These are phyloP conservation scores for Byssothecium circinans DNA, from an alignment of 2,329 filamentous ascomycete genomes.

Conservation along the genomic window DNA sequence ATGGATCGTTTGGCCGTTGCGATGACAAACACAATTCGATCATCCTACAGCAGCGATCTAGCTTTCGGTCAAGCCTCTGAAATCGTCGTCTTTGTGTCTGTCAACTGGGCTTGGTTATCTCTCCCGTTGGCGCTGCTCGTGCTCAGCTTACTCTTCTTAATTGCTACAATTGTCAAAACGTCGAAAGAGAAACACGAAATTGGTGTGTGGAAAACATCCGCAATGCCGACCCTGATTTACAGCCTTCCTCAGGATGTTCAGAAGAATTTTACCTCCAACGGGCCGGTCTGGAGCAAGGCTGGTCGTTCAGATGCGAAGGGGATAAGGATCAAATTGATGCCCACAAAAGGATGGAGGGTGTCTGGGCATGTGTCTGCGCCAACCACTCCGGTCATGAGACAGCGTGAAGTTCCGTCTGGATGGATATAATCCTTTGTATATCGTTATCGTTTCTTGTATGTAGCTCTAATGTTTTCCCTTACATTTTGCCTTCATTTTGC, in stretches of 20 bases:
- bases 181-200: conserved; percentile 14
- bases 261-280: conserved; percentile 18
- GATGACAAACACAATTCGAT: conserved; percentile 24
- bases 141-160: conserved; percentile 26
- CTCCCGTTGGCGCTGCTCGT: conserved; percentile 27
- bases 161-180: conserved; percentile 25
- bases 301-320: conserved; percentile 26
- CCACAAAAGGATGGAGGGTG: conserved; percentile 23
- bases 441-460: no score
- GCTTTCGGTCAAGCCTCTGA: conserved; percentile 12
- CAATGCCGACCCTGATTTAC: conserved; percentile 32
- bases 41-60: conserved; percentile 4
- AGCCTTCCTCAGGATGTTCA: conserved; percentile 24
- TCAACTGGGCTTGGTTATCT: conserved; percentile 30
- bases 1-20: conserved; percentile 21
- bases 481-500: no score
- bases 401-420: no score
- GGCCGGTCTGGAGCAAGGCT: no score
- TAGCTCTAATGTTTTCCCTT: no score
- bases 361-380: no score
- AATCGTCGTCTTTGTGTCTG: conserved; percentile 10
- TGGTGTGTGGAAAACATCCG: conserved; percentile 35
- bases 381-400: no score
- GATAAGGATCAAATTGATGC: conserved; percentile 19
- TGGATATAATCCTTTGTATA: no score